These are phyloP conservation scores for Zangia roseola DNA, from an alignment of 768 basidiomycete genomes.

Conservation along the genomic window DNA sequence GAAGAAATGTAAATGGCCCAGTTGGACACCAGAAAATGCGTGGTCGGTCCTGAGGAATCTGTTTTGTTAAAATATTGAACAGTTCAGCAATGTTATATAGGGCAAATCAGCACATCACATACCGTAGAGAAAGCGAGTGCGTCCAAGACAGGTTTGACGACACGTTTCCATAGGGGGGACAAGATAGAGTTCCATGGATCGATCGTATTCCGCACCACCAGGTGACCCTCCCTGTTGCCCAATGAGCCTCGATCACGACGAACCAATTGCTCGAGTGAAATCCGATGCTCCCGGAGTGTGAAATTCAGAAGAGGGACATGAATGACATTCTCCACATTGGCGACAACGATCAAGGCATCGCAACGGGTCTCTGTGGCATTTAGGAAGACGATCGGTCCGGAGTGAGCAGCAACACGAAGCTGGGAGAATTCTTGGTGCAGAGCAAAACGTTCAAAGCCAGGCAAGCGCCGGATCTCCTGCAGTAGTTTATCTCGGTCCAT, in stretches of 20 bases:
- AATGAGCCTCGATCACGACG: no score
- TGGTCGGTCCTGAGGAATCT: not conserved
- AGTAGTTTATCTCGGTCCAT: conserved; percentile 2
- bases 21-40: conserved; percentile 7
- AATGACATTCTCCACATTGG: not conserved
- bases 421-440: not conserved
- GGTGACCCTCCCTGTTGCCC: not conserved
- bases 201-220: not conserved
- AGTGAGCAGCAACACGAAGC: conserved; percentile 13
- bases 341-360: conserved; percentile 27
- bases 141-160: conserved; percentile 9
- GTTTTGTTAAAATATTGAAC: not conserved
- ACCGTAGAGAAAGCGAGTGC: conserved; percentile 1
- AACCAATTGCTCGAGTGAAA: no score
- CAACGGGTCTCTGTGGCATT: conserved; percentile 31
- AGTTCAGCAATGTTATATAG: not conserved
- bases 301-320: conserved; percentile 6
- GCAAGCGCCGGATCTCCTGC: not conserved
- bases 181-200: conserved; percentile 5
- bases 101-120: not conserved
- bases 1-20: conserved; percentile 1
- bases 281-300: no score
- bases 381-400: conserved; percentile 33
- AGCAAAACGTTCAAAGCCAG: conserved; percentile 5
- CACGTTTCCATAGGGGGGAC: conserved; percentile 8